Base-by-base conservation (phyloP, 2,329 filamentous ascomycete species). In the Pseudopithomyces chartarum region DNA sequence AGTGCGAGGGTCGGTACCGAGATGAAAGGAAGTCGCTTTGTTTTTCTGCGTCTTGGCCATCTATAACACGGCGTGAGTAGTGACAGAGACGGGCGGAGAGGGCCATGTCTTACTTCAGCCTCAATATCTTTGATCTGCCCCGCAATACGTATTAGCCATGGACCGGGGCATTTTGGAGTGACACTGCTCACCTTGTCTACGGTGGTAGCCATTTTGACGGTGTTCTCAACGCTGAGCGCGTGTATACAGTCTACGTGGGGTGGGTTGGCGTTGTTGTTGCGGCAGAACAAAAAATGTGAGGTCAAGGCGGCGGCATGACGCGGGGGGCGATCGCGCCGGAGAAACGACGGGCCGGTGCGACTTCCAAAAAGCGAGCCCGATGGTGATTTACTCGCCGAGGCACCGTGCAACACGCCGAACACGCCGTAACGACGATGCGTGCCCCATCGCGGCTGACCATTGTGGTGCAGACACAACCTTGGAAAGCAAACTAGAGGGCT, bases 21-120 rank as follows among this genome's bases (percentile, higher is more conserved):
- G 82, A 85, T 97, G 93, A 78, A 88, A 97, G 47, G 92, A 93
- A 12, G 92, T 97, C 52, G 90, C 90, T 82, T 97, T 97, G 80
- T 97, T 97, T 82, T 97, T 97, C 79, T 98, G 93, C 73, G 93
- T 97, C 80, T 86, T 86, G 82, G 92, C 91, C 94, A 97, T 97
- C 89, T 94, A 73, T 45, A 48, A 57, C 22, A 45, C 38, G 42
- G 60, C 64, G 59, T 73, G 60, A 73, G 69, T 66, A 52, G 52
- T 58, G 39, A 59, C 53, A 17, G 44, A 29, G 38, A 38, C 53
- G 55, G 60, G 55, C 55, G 54, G 53, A 51, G 59, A 55, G 32
- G 61, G 65, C 26, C 29, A 44, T 60, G 85, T 78, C 71, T 67
- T 85, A 94, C 90, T 86, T 97, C 94, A 82, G 89, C 81, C 90